Base-by-base conservation (phyloP, 1,284 basidiomycete species). In the Vanrija sp. region DNA sequence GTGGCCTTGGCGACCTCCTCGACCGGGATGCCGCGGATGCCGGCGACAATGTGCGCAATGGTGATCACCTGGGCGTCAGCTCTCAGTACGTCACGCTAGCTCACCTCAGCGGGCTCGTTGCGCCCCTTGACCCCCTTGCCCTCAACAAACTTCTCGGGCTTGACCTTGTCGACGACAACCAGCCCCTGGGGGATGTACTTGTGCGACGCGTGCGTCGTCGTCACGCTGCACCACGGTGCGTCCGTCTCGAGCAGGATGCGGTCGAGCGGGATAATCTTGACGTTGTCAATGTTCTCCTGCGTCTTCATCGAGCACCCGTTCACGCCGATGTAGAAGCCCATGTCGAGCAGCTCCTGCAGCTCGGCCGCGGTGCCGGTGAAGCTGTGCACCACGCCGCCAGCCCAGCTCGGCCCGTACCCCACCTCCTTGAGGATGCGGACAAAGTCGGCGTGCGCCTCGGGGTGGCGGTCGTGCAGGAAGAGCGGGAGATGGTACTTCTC, bases 271-370 rank as follows among this genome's bases (percentile, higher is more conserved):
- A 94, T 83, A 3, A 79, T 72, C 55, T 82, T 82, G 8, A 84
- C 80, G 2, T 83, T 81, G 1, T 80, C 76, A 0, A 94, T 75
- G 64, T 89, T 89, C 47, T 86, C 85, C 40, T 81, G 79, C 0
- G 88, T 90, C 76, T 93, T 94, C 61, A 95, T 75, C 3, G 86
- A 87, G 71, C 91, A 93, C 0, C 91, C 90, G 62, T 92, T 92
- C 52, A 91, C 74, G 52, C 86, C 85, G 54, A 91, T 81, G 67
- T 86, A 82, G 66, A 89, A 83, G 0, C 87, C 88, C 84, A 89
- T 86, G 18, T 77, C 73, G 63, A 85, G 81, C 8, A 90, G 76
- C 68, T 94, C 88, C 8, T 77, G 67, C 46, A 83, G 83, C 71
- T 94, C 89, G 23, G 81, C 80, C 1, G 70, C 62, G 0, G 82